Conservation (phyloP, 768 basidiomycete species). For the Rhodotorula sphaerocarpa region DNA sequence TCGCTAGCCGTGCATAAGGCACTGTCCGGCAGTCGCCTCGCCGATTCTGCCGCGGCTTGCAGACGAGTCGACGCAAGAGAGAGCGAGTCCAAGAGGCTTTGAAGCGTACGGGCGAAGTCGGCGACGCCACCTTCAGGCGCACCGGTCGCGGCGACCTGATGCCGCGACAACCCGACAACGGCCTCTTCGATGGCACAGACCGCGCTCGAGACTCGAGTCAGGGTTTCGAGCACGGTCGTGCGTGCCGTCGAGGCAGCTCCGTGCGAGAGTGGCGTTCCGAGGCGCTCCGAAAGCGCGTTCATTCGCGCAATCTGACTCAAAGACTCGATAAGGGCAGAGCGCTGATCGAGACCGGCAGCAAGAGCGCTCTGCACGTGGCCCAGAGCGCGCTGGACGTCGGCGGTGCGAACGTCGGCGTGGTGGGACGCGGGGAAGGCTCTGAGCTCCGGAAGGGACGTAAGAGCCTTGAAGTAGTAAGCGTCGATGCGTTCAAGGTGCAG, state of each 20-base stretch:
- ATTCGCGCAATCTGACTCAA: slow-evolving; percentile 5
- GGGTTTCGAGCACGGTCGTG: neutral
- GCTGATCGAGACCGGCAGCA: slow-evolving; percentile 30
- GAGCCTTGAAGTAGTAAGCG: slow-evolving; percentile 49
- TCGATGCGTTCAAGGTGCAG: slow-evolving; percentile 23
- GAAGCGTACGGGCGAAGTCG: too few species aligned
- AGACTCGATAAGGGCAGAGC: slow-evolving; percentile 13
- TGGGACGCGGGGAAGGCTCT: slow-evolving; percentile 59
- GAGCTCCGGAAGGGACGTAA: slow-evolving; percentile 58
- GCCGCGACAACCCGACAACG: too few species aligned
- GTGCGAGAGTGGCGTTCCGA: neutral
- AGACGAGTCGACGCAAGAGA: too few species aligned
- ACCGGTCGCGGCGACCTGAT: too few species aligned
- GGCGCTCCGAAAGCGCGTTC: slow-evolving; percentile 8
- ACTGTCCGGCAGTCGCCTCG: too few species aligned
- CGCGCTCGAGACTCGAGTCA: too few species aligned
- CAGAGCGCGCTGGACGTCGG: slow-evolving; percentile 71
- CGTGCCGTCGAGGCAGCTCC: too few species aligned
- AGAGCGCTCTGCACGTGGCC: slow-evolving; percentile 72
- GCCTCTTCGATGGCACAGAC: slow-evolving; percentile 2
- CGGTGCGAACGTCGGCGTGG: slow-evolving; percentile 73
- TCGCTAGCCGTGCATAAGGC: slow-evolving; percentile 13
- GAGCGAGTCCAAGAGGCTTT: too few species aligned
- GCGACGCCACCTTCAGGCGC: too few species aligned
- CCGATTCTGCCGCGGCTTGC: too few species aligned